Evolutionary conservation across 352 stramenopile species (phyloP).

Genomic region (Phytophthora multivora): DNA sequence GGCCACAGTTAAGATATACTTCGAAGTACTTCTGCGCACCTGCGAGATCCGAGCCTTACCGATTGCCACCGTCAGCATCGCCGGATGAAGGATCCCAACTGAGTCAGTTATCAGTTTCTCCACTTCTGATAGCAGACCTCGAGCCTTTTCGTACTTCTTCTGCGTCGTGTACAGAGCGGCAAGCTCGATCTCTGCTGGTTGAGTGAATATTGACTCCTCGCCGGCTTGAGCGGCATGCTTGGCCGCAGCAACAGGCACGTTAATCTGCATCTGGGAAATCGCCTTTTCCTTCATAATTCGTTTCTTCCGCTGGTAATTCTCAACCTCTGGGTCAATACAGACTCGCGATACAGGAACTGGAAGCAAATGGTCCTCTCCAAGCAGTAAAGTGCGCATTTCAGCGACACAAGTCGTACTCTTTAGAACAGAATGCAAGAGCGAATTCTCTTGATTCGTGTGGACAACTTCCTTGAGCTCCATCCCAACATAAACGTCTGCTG

Average conservation of each 20-base stretch:
- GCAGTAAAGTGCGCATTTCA: conserved; percentile 36
- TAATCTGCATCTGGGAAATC: conserved; percentile 61
- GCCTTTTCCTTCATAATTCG: conserved; percentile 51
- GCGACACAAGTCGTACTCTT: conserved; percentile 36
- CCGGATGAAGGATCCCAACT: conserved; percentile 51
- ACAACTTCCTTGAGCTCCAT: conserved; percentile 22
- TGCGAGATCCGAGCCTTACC: conserved; percentile 38
- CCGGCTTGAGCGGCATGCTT: conserved; percentile 45
- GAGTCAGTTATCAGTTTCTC: conserved; percentile 38
- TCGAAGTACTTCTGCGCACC: conserved; percentile 12
- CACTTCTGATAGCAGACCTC: conserved; percentile 35
- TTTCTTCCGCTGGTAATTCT: conserved; percentile 53
- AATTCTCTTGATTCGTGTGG: conserved; percentile 35
- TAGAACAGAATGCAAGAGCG: conserved; percentile 22
- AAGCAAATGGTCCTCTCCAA: not conserved
- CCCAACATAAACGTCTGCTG: conserved; percentile 34
- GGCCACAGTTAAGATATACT: not conserved
- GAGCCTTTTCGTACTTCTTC: conserved; percentile 59
- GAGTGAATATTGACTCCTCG: conserved; percentile 48
- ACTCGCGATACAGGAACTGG: no score
- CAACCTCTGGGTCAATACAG: conserved; percentile 44
- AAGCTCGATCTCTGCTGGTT: conserved; percentile 58
- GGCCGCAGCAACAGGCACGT: conserved; percentile 50
- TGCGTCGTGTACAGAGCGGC: conserved; percentile 62
- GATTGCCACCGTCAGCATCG: conserved; percentile 64